Percentiles rank a stretch among this genome's conserved stretches.
phyloP scores from a whole-genome alignment of 2,329 filamentous ascomycete species.

The Alternaria sp. region DNA sequence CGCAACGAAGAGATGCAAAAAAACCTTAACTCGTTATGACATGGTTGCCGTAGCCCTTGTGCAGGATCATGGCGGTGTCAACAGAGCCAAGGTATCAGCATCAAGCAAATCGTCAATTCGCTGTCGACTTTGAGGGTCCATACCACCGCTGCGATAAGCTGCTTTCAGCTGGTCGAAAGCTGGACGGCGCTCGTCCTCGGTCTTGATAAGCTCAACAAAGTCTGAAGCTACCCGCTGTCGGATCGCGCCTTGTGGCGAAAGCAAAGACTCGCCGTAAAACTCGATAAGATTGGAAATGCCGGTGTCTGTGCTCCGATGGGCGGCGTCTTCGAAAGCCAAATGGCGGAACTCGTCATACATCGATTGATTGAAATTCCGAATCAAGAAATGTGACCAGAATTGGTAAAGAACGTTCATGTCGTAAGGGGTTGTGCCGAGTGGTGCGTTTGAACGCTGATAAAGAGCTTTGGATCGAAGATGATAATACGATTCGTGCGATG shows the following conservation, averaged over 20 bases:
- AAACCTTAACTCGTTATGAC: constrained; percentile 1
- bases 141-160: constrained; percentile 63
- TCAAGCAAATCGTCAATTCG: constrained; percentile 64
- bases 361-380: constrained; percentile 75
- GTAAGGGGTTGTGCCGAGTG: constrained; percentile 58
- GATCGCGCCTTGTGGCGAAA: constrained; percentile 59
- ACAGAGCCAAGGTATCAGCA: constrained; percentile 60
- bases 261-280: constrained; percentile 70
- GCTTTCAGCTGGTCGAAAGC: constrained; percentile 63
- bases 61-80: constrained; percentile 52
- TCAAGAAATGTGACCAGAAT: constrained; percentile 78
- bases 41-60: neutral
- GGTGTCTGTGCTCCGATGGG: constrained; percentile 59
- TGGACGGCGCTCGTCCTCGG: constrained; percentile 54
- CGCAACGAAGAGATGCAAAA: neutral
- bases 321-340: constrained; percentile 71
- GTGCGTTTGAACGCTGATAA: constrained; percentile 57
- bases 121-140: constrained; percentile 66
- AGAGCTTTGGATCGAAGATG: constrained; percentile 61
- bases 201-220: constrained; percentile 64
- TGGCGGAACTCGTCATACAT: constrained; percentile 80
- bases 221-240: constrained; percentile 63
- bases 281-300: constrained; percentile 71
- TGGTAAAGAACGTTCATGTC: constrained; percentile 75
- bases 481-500: constrained; percentile 59